Evolutionary conservation across 2,329 filamentous ascomycete genomes (phyloP).

Genomic region (Penicillium sp.): DNA sequence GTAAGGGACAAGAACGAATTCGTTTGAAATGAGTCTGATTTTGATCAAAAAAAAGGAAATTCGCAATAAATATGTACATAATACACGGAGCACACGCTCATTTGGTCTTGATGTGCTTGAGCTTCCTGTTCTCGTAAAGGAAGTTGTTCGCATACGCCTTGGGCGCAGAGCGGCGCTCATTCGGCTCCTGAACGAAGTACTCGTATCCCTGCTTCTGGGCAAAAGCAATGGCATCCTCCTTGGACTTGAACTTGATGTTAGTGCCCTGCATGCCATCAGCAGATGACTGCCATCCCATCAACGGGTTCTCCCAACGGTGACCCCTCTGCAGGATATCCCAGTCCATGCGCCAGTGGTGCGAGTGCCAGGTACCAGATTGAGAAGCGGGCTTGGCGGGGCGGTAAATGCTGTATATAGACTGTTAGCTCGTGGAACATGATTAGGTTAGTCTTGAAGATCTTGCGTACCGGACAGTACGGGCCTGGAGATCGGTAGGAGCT

Average conservation of each 20-base stretch:
- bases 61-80: constrained; percentile 42
- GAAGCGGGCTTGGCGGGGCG: constrained; percentile 91
- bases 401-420: constrained; percentile 71
- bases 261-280: constrained; percentile 95
- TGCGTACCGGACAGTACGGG: constrained; percentile 84
- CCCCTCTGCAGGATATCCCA: constrained; percentile 94
- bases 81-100: constrained; percentile 53
- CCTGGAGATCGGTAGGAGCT: constrained; percentile 91
- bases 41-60: constrained; percentile 27
- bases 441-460: not conserved
- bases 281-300: constrained; percentile 99
- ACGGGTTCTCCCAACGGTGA: constrained; percentile 95
- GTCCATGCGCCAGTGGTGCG: constrained; percentile 92
- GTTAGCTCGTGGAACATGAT: constrained; percentile 13
- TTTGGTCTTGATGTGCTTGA: constrained; percentile 86
- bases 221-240: constrained; percentile 93
- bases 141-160: constrained; percentile 99
- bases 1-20: no score
- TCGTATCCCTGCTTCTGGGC: constrained; percentile 99
- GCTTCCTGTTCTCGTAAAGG: constrained; percentile 78
- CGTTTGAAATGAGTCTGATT: constrained; percentile 10
- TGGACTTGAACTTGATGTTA: constrained; percentile 83
- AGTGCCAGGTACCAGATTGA: constrained; percentile 87
- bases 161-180: constrained; percentile 79
- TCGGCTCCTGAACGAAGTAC: constrained; percentile 97